These are phyloP conservation scores for Amborella trichopoda DNA, from an alignment of 164 flowering plant genomes.

Conservation along the genomic window DNA sequence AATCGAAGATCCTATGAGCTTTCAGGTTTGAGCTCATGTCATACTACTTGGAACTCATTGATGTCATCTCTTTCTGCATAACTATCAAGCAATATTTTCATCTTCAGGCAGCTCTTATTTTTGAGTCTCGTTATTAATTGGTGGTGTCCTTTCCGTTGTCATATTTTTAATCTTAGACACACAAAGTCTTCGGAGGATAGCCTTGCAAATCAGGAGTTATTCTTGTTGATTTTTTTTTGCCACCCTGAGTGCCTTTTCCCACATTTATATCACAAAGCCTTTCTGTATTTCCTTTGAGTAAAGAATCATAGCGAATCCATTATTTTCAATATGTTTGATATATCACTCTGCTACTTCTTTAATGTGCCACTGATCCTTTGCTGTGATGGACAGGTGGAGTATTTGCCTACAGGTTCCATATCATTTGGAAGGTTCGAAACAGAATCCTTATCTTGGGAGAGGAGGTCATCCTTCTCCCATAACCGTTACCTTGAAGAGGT, in stretches of 20 bases:
- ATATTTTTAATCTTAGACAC: background rate
- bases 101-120: background rate
- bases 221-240: background rate
- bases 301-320: background rate
- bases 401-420: constrained; percentile 64
- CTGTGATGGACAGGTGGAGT: constrained; percentile 37
- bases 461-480: constrained; percentile 72
- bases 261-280: background rate
- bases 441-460: constrained; percentile 68
- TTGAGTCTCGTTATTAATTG: background rate
- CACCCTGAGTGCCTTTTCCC: background rate
- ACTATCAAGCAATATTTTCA: background rate
- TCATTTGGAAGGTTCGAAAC: constrained; percentile 84
- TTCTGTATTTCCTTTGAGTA: background rate
- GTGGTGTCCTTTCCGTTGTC: background rate
- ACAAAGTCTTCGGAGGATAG: background rate
- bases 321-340: background rate
- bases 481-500: constrained; percentile 81
- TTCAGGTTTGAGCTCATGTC: constrained; percentile 49
- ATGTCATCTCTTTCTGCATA: background rate
- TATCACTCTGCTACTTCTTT: background rate
- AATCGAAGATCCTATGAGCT: constrained; percentile 32
- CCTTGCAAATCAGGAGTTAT: background rate
- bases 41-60: too few species aligned
- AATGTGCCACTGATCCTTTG: background rate